Evolutionary conservation across 1,284 basidiomycete genomes (phyloP).

Genomic region (Fomitiporia mediterranea): DNA sequence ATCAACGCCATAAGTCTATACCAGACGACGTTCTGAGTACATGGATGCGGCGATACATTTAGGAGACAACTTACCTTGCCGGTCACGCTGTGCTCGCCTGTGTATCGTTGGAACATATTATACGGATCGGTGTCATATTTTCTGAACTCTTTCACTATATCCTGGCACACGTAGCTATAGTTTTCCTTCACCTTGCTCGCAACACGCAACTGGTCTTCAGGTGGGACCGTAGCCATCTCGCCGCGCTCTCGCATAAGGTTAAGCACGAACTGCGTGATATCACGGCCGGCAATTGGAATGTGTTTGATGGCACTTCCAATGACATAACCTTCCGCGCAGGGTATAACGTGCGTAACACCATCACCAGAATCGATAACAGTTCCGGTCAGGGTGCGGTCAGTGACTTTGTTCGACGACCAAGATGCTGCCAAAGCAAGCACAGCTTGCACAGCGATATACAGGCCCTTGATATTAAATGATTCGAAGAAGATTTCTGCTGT

Average conservation of each 20-base stretch:
- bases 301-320: slow-evolving; percentile 99
- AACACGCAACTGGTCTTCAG: slow-evolving; percentile 93
- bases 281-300: slow-evolving; percentile 96
- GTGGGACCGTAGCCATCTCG: slow-evolving; percentile 85
- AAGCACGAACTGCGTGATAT: slow-evolving; percentile 96
- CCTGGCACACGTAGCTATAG: slow-evolving; percentile 98
- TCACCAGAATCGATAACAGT: slow-evolving; percentile 99
- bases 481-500: slow-evolving; percentile 99
- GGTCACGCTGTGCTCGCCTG: slow-evolving; percentile 92
- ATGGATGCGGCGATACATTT: neutral
- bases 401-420: slow-evolving; percentile 92
- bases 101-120: slow-evolving; percentile 93
- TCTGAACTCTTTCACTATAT: slow-evolving; percentile 98
- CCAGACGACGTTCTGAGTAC: neutral
- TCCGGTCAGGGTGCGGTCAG: slow-evolving; percentile 91
- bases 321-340: slow-evolving; percentile 97
- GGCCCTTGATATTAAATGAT: slow-evolving; percentile 96
- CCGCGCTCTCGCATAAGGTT: slow-evolving; percentile 95
- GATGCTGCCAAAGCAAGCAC: slow-evolving; percentile 98
- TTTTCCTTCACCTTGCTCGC: slow-evolving; percentile 98
- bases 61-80: slow-evolving; percentile 62
- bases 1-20: slow-evolving; percentile 87
- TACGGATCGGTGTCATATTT: slow-evolving; percentile 97
- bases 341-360: slow-evolving; percentile 97
- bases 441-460: slow-evolving; percentile 98